A percentile compares a stretch with the other conserved stretches of the same genome.
phyloP scores from a whole-genome alignment of 2,329 filamentous ascomycete species.

The Tolypocladium cylindrosporum region DNA sequence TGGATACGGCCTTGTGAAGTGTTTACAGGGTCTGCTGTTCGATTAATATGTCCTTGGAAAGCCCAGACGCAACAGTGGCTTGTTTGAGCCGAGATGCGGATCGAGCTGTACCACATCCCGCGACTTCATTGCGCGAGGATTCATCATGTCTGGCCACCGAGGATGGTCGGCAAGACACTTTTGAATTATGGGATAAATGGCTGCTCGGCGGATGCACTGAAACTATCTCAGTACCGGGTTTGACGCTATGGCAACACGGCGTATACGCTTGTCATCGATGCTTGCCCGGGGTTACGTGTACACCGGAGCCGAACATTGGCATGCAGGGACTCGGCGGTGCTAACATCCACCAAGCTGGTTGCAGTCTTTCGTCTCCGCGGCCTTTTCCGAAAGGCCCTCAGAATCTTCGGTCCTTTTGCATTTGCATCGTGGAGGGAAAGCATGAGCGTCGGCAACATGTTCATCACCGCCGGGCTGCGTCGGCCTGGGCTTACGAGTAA shows the following conservation, averaged over 20 bases:
- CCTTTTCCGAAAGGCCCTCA: neutral
- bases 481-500: neutral
- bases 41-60: no score
- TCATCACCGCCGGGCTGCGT: neutral
- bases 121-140: no score
- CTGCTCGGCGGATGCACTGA: no score
- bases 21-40: no score
- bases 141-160: no score
- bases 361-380: neutral
- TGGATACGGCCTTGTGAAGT: no score
- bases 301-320: neutral
- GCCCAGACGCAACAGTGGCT: no score
- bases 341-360: neutral
- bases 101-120: no score
- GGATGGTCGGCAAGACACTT: no score
- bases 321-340: neutral
- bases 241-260: neutral
- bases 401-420: neutral
- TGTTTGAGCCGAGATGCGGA: no score
- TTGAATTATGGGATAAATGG: no score
- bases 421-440: neutral
- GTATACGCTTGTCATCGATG: neutral
- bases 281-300: neutral
- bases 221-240: neutral
- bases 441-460: neutral